phyloP scores from a whole-genome alignment of 208 protist genomes.

The Sergeia podlipaevii region DNA sequence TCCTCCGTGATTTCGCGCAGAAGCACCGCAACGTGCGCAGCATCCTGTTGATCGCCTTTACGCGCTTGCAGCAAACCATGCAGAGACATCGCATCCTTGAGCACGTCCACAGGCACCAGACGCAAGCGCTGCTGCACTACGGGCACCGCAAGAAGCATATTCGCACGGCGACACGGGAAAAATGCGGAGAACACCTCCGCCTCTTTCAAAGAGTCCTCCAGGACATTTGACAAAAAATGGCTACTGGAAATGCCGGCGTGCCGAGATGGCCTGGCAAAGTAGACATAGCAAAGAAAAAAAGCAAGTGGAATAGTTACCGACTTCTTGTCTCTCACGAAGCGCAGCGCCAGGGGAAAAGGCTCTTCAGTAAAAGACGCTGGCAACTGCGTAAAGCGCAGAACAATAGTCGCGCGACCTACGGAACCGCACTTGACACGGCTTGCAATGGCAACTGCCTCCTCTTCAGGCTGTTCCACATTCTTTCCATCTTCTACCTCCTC shows the following conservation, averaged over 20 bases:
- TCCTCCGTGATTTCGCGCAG: slow-evolving; percentile 42
- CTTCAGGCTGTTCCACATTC: not conserved
- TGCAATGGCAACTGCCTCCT: slow-evolving; percentile 10
- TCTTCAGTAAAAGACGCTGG: slow-evolving; percentile 28
- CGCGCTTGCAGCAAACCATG: slow-evolving; percentile 54
- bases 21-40: slow-evolving; percentile 58
- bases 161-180: slow-evolving; percentile 33
- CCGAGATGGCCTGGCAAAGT: slow-evolving; percentile 47
- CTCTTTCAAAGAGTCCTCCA: slow-evolving; percentile 18
- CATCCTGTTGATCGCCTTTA: slow-evolving; percentile 33
- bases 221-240: too few relatives aligned
- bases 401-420: slow-evolving; percentile 20
- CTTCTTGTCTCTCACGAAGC: slow-evolving; percentile 42
- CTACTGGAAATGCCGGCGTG: too few relatives aligned
- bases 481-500: not conserved
- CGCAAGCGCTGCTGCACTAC: slow-evolving; percentile 29
- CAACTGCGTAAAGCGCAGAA: slow-evolving; percentile 18
- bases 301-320: not conserved
- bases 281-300: slow-evolving; percentile 43
- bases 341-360: slow-evolving; percentile 26
- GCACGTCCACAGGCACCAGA: slow-evolving; percentile 52
- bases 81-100: slow-evolving; percentile 61
- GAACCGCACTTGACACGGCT: slow-evolving; percentile 35
- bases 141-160: slow-evolving; percentile 26
- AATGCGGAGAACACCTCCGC: slow-evolving; percentile 43